Base-by-base conservation (phyloP, 2,329 filamentous ascomycete genomes). In the Periconia sp. region DNA sequence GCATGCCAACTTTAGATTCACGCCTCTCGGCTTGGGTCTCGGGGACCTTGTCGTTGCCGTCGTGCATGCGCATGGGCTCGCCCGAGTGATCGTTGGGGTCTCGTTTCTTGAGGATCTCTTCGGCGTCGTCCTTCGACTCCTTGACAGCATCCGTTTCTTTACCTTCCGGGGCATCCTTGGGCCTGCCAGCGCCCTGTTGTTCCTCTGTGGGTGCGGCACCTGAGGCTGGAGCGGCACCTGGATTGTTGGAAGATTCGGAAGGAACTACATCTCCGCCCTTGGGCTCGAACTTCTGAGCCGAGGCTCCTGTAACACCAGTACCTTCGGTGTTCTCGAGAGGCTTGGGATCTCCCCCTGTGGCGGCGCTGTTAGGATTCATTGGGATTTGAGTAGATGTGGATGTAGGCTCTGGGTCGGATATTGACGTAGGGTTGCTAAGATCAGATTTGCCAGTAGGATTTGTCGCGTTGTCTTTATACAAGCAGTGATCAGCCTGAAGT, bases 101-200 rank as follows among this genome's bases (percentile, higher is more conserved):
- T 8, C 48, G 32, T 22, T 50, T 55, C 39, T 46, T 38, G 21
- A 59, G 19, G 9, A 46, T 30, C n/a, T 47, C 48, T 37, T 62
- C 58, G 16, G 42, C 46, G 12, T 52, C 48, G 8, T 57, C 50
- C 30, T 60, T 46, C 41, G 36, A 50, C 5, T 31, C 39, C 37
- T 58, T 50, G 7, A 47, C 38, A 22, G 61, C 57, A 12, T 52
- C 37, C 5, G 63, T 51, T 33, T 66, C 63, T 36, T 69, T 59
- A 12, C 64, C 66, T 1, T 43, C 44, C 10, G 69, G 69, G 10
- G 43, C 57, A 4, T 63, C 63, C 9, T 22, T 37, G 2, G 68
- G 69, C 6, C 53, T 38, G 37, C 68, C 66, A 15, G 62, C 64
- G 11, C 69, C 71, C 49, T 73, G 69, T 15, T 72, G 62, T 36